Base-by-base conservation (phyloP, 1,284 basidiomycete genomes). In the Lentinula novae-zelandiae region DNA sequence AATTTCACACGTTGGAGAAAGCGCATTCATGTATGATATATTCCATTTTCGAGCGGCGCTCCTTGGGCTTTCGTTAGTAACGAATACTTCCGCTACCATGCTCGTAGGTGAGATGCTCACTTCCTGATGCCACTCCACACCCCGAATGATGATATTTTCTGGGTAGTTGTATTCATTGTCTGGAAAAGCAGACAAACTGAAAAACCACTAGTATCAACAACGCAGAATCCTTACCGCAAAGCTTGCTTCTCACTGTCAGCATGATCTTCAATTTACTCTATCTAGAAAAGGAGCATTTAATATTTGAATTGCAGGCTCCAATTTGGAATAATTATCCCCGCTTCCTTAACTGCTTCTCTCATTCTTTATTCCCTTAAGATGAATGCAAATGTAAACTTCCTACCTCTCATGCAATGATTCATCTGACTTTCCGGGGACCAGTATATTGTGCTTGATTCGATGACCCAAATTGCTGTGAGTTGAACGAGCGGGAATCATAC, bases 381-480 rank as follows among this genome's bases (percentile, higher is more conserved):
- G 53, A 54, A 54, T 27, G 53, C 53, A 12, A 54, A 42, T 8
- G 53, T 54, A 40, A 2, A 38, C 17, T 15, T 17, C 12, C 13
- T n/a, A n/a, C 20, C 9, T 7, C 34, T 38, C 12, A 3, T 0
- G 12, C 27, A 52, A 2, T 34, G 31, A 12, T n/a, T 31, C 17
- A 53, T n/a, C 17, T 15, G n/a, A 27, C 39, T 54, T 7, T 27
- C 17, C 13, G 22, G 22, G 22, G 22, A 5, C 17, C 5, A 54
- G 53, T 54, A 42, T 9, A 54, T 54, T 39, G 39, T 54, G 17
- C 22, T 54, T 17, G 53, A 54, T 39, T 40, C 53, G 10, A 54
- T 54, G 53, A 39, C 9, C 27, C 53, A 54, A 15, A 42, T 54
- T 27, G 12, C 53, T n/a, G 53, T 54, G 17, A 27, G 53, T 39